Conservation (phyloP, 306 rosid genomes). For the Quercus wislizeni region DNA sequence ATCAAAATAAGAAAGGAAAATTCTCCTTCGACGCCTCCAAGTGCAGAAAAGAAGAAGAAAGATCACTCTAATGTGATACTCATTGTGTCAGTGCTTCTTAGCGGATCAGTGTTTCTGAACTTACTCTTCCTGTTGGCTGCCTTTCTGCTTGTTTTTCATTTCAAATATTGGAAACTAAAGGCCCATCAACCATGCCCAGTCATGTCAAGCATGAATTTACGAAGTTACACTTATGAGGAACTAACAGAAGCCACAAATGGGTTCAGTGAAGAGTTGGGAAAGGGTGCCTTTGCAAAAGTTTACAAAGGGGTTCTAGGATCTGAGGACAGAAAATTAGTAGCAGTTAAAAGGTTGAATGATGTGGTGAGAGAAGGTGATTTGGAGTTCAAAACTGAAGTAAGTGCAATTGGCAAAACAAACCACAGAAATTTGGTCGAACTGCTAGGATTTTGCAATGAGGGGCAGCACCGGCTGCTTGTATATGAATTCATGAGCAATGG, state of each 20-base stretch:
- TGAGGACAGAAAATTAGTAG: background rate
- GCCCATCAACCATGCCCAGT: background rate
- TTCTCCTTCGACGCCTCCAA: background rate
- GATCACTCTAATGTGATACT: background rate
- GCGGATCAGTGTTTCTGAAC: constrained; percentile 15
- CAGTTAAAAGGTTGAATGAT: constrained; percentile 30
- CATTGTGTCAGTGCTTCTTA: constrained; percentile 15
- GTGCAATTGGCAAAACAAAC: constrained; percentile 30
- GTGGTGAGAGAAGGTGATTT: constrained; percentile 19
- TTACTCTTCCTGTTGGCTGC: background rate
- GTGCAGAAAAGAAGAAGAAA: background rate
- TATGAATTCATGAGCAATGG: constrained; percentile 44
- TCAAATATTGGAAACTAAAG: background rate
- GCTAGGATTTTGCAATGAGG: constrained; percentile 38
- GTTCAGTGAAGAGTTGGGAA: constrained; percentile 25
- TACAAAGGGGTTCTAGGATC: constrained; percentile 18
- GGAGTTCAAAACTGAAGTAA: constrained; percentile 34
- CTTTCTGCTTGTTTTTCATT: background rate
- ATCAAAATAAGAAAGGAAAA: constrained; percentile 28
- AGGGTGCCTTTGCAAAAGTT: constrained; percentile 30
- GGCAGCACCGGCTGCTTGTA: constrained; percentile 22
- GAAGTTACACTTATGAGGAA: constrained; percentile 16
- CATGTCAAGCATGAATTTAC: background rate
- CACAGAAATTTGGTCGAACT: constrained; percentile 34
- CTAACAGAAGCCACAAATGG: constrained; percentile 20